These are phyloP conservation scores for Trichoderma sp. DNA, from an alignment of 2,329 filamentous ascomycete species.

Conservation along the genomic window DNA sequence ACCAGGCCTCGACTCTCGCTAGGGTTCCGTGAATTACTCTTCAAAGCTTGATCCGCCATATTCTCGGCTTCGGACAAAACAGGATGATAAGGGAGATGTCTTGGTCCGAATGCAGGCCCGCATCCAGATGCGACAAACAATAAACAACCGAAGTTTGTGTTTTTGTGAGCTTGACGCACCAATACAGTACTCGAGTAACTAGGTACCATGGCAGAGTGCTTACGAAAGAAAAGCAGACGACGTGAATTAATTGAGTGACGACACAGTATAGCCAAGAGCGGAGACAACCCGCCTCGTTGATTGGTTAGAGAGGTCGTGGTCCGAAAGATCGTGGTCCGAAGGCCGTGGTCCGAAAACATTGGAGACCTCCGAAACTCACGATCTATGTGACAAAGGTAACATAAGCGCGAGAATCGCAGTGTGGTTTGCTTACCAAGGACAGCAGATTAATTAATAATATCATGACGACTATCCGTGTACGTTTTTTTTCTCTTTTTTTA, in stretches of 20 bases:
- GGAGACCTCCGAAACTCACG: neutral
- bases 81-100: neutral
- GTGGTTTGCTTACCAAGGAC: neutral
- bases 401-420: neutral
- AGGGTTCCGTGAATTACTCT: neutral
- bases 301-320: neutral
- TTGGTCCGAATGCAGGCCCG: neutral
- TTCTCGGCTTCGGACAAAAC: neutral
- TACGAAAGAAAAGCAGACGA: neutral
- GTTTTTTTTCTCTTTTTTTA: neutral
- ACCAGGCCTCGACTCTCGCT: neutral
- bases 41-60: neutral
- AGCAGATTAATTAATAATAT: neutral
- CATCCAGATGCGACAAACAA: neutral
- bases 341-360: neutral
- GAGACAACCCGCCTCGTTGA: neutral
- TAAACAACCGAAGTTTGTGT: neutral
- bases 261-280: neutral
- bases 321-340: neutral
- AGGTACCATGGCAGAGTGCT: neutral
- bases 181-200: neutral
- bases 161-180: neutral
- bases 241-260: neutral
- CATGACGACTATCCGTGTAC: neutral
- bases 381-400: neutral